These are phyloP conservation scores for Penicillium corylophilum DNA, from an alignment of 2,329 filamentous ascomycete genomes.

Conservation along the genomic window DNA sequence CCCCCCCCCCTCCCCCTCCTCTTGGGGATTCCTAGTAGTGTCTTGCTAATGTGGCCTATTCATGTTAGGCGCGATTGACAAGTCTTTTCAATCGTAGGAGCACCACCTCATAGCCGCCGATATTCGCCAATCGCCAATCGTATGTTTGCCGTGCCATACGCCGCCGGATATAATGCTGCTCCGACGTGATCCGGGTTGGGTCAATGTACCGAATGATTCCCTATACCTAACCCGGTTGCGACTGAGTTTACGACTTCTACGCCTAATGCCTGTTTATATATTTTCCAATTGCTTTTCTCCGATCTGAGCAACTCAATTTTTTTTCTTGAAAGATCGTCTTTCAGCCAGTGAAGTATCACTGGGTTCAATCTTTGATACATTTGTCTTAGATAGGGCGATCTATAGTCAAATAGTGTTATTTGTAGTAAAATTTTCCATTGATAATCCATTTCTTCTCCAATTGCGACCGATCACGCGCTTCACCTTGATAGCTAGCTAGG, in stretches of 20 bases:
- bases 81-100: conserved; percentile 24
- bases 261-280: conserved; percentile 23
- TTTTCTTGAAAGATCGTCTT: neutral
- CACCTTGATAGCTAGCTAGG: conserved; percentile 7
- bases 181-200: neutral
- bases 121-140: too few relatives aligned
- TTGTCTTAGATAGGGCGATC: neutral
- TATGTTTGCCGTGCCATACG: neutral
- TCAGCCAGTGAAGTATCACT: neutral
- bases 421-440: neutral
- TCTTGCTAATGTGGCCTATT: neutral
- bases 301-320: conserved; percentile 4
- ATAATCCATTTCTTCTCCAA: neutral
- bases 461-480: neutral
- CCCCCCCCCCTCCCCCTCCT: too few relatives aligned
- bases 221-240: neutral
- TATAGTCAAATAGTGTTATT: neutral
- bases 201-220: neutral
- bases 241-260: conserved; percentile 21
- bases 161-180: neutral
- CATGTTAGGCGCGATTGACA: conserved; percentile 20
- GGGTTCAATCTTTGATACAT: too few relatives aligned
- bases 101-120: conserved; percentile 4
- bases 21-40: neutral
- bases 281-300: neutral